These are phyloP conservation scores for Rugiboletus extremiorientalis DNA, from an alignment of 1,284 basidiomycete genomes.

Conservation along the genomic window DNA sequence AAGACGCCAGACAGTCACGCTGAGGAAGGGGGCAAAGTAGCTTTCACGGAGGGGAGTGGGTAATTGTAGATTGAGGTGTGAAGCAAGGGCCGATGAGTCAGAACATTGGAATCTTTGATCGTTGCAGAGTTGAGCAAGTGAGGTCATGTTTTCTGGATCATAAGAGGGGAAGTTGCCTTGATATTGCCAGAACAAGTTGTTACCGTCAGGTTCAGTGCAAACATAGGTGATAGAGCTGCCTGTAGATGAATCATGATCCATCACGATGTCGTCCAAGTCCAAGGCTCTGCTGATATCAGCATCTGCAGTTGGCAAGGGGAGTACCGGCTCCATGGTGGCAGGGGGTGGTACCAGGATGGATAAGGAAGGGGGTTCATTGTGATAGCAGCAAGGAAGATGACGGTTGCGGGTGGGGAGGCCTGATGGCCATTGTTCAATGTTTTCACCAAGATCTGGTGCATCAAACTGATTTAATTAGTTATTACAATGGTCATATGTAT, in stretches of 20 bases:
- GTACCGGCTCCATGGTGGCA: too few relatives aligned
- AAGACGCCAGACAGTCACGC: background rate
- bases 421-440: background rate
- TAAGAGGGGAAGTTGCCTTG: background rate
- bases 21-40: background rate
- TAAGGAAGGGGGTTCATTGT: background rate
- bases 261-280: too few relatives aligned
- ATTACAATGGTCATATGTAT: too few relatives aligned
- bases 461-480: background rate
- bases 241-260: too few relatives aligned
- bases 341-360: background rate
- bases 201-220: too few relatives aligned
- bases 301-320: too few relatives aligned
- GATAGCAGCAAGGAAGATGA: background rate
- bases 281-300: too few relatives aligned
- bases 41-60: background rate
- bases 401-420: background rate
- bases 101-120: background rate
- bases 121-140: background rate
- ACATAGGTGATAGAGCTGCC: too few relatives aligned
- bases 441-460: background rate
- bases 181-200: background rate
- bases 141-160: background rate
- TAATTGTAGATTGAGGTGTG: too few relatives aligned
- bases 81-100: too few relatives aligned